A percentile compares a stretch with the other conserved stretches of the same genome.
Conservation (phyloP, 192 early-diverging fungal genomes). For the Umbelopsis vinacea region DNA sequence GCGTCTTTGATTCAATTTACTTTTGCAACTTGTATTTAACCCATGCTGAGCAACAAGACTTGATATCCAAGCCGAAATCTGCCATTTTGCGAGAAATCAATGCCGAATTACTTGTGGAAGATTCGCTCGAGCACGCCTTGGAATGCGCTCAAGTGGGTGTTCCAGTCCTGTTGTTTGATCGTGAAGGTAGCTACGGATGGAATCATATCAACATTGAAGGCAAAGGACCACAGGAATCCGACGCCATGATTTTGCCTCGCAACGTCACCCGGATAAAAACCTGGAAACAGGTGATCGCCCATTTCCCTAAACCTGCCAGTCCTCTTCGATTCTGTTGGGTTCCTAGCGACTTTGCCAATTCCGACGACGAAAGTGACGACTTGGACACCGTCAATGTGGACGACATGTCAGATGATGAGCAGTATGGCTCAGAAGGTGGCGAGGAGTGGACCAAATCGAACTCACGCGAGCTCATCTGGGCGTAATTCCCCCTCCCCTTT, state of each 20-base stretch:
- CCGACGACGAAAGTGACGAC: constrained; percentile 20
- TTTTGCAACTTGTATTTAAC: constrained; percentile 62
- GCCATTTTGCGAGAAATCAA: constrained; percentile 61
- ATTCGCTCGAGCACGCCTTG: constrained; percentile 53
- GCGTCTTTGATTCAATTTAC: constrained; percentile 66
- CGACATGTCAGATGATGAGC: constrained; percentile 14
- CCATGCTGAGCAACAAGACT: constrained; percentile 51
- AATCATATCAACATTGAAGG: constrained; percentile 40
- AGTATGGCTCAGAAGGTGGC: not conserved
- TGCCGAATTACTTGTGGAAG: constrained; percentile 60
- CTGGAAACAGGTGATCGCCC: constrained; percentile 55
- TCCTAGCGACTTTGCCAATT: constrained; percentile 23
- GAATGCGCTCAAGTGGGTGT: constrained; percentile 59
- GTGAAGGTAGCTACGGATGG: constrained; percentile 53
- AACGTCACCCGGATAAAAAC: constrained; percentile 54
- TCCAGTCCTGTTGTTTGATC: constrained; percentile 61
- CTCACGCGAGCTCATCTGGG: constrained; percentile 4
- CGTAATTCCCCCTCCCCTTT: not conserved
- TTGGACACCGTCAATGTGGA: constrained; percentile 13
- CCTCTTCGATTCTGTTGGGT: constrained; percentile 42
- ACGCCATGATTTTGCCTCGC: constrained; percentile 43
- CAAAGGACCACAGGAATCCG: constrained; percentile 23
- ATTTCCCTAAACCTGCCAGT: constrained; percentile 52
- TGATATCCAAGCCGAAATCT: constrained; percentile 59
- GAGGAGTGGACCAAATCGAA: not conserved